phyloP scores from a whole-genome alignment of 805 yeast genomes.

The Blastobotrys chiropterorum region DNA sequence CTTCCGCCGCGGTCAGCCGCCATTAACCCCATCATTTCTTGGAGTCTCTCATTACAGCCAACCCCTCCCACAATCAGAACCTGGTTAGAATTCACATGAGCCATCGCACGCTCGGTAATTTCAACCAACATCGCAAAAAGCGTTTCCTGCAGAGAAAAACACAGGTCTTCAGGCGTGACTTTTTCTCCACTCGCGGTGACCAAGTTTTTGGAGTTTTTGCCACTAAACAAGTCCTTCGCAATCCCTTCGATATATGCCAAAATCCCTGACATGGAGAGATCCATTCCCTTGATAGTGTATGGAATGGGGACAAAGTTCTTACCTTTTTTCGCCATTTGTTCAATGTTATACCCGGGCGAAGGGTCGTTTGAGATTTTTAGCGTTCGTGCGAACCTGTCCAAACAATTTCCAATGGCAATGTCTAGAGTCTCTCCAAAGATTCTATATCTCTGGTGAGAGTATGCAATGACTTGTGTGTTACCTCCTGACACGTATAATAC shows the following conservation, averaged over 20 bases:
- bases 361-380: conserved; percentile 86
- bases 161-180: conserved; percentile 78
- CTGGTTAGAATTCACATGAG: conserved; percentile 84
- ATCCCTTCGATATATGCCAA: conserved; percentile 75
- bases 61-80: conserved; percentile 97
- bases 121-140: conserved; percentile 95
- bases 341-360: conserved; percentile 96
- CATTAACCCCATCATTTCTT: conserved; percentile 96
- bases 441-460: conserved; percentile 85
- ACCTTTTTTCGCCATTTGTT: conserved; percentile 75
- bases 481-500: conserved; percentile 98
- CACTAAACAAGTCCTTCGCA: conserved; percentile 63
- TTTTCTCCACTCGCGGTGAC: conserved; percentile 36
- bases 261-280: conserved; percentile 92
- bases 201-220: conserved; percentile 24
- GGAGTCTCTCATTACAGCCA: conserved; percentile 89
- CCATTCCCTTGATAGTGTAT: conserved; percentile 98
- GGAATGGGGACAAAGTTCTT: conserved; percentile 65
- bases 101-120: conserved; percentile 97
- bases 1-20: conserved; percentile 81
- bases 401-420: conserved; percentile 95
- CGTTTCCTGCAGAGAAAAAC: conserved; percentile 89
- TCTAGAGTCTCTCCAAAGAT: conserved; percentile 99
- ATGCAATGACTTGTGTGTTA: conserved; percentile 96
- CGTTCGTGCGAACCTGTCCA: conserved; percentile 92